Evolutionary conservation across 2,329 filamentous ascomycete genomes (phyloP).

Genomic region (Colletotrichum musicola): DNA sequence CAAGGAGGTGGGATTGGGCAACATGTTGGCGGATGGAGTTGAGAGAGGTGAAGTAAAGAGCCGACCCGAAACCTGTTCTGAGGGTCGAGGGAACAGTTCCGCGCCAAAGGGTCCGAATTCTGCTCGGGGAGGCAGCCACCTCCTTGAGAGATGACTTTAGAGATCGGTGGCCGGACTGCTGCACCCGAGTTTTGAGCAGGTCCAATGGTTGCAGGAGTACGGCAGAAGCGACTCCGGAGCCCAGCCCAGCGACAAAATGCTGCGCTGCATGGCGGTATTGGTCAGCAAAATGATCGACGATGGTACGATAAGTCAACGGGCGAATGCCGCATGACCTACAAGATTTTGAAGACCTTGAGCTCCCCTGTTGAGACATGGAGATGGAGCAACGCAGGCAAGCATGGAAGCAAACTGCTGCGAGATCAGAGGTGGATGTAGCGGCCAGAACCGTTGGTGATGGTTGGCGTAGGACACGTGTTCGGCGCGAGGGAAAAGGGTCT

Average conservation of each 20-base stretch:
- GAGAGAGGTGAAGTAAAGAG: slow-evolving; percentile 92
- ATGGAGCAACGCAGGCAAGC: background rate
- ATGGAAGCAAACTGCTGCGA: background rate
- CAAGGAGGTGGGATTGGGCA: slow-evolving; percentile 43
- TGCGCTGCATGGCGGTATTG: slow-evolving; percentile 66
- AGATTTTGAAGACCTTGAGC: slow-evolving; percentile 26
- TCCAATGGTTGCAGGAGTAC: slow-evolving; percentile 95
- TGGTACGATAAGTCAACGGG: too few relatives aligned
- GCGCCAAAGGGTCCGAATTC: slow-evolving; percentile 84
- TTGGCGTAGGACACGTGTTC: background rate
- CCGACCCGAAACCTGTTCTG: slow-evolving; percentile 91
- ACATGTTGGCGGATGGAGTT: slow-evolving; percentile 83
- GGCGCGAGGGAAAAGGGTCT: background rate
- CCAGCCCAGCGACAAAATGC: slow-evolving; percentile 90
- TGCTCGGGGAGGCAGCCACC: slow-evolving; percentile 73
- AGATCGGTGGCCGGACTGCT: slow-evolving; percentile 82
- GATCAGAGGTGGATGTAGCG: background rate
- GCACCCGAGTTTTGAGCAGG: slow-evolving; percentile 94
- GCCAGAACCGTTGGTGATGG: background rate
- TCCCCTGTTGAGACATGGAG: slow-evolving; percentile 29
- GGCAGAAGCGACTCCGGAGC: slow-evolving; percentile 88
- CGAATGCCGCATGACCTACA: slow-evolving; percentile 10
- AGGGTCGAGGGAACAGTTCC: slow-evolving; percentile 94
- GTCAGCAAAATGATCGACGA: background rate
- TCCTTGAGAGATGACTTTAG: slow-evolving; percentile 76